Conservation (phyloP, 768 basidiomycete genomes). For the Fomitopsis pulvina region DNA sequence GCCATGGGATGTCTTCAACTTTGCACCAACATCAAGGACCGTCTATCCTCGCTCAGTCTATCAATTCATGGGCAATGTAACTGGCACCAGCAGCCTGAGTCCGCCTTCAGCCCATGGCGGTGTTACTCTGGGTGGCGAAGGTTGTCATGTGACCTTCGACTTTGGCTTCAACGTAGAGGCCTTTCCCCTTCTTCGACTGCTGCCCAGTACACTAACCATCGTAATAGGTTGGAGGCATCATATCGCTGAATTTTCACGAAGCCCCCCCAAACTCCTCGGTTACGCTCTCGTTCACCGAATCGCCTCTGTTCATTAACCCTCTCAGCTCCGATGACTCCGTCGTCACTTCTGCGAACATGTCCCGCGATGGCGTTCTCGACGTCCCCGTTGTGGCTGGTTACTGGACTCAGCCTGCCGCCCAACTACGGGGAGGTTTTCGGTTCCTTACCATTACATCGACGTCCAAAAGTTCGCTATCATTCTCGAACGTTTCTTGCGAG, state of each 20-base stretch:
- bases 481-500: conserved; percentile 43
- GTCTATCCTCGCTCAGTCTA: conserved; percentile 39
- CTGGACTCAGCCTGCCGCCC: conserved; percentile 42
- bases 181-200: background rate
- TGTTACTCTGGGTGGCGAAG: conserved; percentile 33
- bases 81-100: conserved; percentile 28
- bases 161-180: conserved; percentile 47
- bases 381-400: conserved; percentile 32
- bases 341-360: conserved; percentile 30
- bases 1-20: conserved; percentile 48
- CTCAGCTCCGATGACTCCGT: conserved; percentile 42
- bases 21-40: conserved; percentile 39
- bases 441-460: conserved; percentile 42
- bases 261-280: conserved; percentile 28
- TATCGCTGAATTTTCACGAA: conserved; percentile 39
- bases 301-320: conserved; percentile 47
- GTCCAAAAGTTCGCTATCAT: conserved; percentile 25
- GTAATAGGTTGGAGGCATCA: conserved; percentile 43
- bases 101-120: conserved; percentile 26
- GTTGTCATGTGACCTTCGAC: conserved; percentile 45
- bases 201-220: background rate
- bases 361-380: conserved; percentile 38
- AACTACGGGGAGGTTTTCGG: conserved; percentile 46
- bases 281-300: conserved; percentile 52
- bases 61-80: conserved; percentile 29